A percentile compares a stretch with the other conserved stretches of the same genome.
phyloP scores from a whole-genome alignment of 345 rosid genomes.

The Corchorus capsularis region DNA sequence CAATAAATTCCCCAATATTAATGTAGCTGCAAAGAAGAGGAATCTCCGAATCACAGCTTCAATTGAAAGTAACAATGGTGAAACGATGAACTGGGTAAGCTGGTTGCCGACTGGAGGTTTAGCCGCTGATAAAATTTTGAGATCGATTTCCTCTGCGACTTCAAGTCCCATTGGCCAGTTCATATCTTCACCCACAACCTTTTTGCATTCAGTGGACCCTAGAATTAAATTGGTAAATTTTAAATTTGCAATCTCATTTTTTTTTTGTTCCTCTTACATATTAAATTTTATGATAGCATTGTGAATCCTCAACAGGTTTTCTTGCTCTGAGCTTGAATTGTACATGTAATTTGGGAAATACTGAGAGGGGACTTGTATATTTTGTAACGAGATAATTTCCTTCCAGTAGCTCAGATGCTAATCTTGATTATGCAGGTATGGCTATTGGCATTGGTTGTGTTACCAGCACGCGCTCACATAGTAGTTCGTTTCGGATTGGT shows the following conservation, averaged over 20 bases:
- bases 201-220: constrained; percentile 84
- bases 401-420: constrained; percentile 1
- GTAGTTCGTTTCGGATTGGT: constrained; percentile 82
- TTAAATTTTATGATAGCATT: background rate
- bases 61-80: constrained; percentile 29
- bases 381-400: background rate
- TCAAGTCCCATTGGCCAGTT: constrained; percentile 90
- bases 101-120: constrained; percentile 60
- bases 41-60: constrained; percentile 41
- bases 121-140: constrained; percentile 73
- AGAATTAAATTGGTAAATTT: constrained; percentile 73
- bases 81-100: constrained; percentile 51
- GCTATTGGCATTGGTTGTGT: constrained; percentile 84
- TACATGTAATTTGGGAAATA: background rate
- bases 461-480: constrained; percentile 83
- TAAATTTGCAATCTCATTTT: background rate
- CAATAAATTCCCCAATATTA: constrained; percentile 17
- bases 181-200: constrained; percentile 78
- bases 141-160: constrained; percentile 71
- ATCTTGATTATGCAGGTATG: constrained; percentile 64
- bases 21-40: constrained; percentile 21
- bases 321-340: constrained; percentile 1
- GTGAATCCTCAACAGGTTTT: background rate
- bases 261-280: background rate
- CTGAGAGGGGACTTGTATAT: background rate